Evolutionary conservation across 2,329 filamentous ascomycete species (phyloP).

Genomic region (Epicoccum nigrum): DNA sequence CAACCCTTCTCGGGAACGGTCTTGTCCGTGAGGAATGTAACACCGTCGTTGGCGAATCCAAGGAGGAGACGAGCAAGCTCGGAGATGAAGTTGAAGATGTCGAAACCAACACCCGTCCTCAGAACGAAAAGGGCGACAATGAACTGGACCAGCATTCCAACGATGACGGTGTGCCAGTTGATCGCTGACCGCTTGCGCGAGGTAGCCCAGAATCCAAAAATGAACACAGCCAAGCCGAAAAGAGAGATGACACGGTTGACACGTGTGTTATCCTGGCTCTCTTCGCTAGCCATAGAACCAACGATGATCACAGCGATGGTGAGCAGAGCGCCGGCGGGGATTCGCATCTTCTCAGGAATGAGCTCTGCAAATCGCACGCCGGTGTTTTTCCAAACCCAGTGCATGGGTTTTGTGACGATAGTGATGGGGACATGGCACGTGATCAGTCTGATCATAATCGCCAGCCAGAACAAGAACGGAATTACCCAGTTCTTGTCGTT

Average conservation of each 20-base stretch:
- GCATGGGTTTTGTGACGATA: slow-evolving; percentile 69
- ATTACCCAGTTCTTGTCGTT: slow-evolving; percentile 80
- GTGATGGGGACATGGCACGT: slow-evolving; percentile 75
- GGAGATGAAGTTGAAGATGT: slow-evolving; percentile 91
- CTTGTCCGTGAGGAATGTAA: slow-evolving; percentile 69
- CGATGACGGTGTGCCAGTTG: slow-evolving; percentile 67
- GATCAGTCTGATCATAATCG: slow-evolving; percentile 73
- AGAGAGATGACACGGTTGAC: slow-evolving; percentile 80
- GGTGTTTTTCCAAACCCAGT: slow-evolving; percentile 70
- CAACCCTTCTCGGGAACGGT: slow-evolving; percentile 56
- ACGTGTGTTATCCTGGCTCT: slow-evolving; percentile 76
- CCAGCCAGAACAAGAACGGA: slow-evolving; percentile 81
- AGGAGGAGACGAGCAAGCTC: slow-evolving; percentile 74
- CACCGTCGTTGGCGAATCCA: slow-evolving; percentile 75
- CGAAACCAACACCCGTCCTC: slow-evolving; percentile 76
- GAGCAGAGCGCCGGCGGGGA: slow-evolving; percentile 66
- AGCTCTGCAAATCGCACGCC: slow-evolving; percentile 63
- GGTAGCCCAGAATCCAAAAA: slow-evolving; percentile 70
- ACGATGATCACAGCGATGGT: slow-evolving; percentile 77
- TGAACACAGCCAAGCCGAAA: slow-evolving; percentile 76
- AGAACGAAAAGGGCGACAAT: slow-evolving; percentile 88
- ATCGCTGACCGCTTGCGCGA: slow-evolving; percentile 70
- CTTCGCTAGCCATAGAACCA: slow-evolving; percentile 75
- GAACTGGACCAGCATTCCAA: slow-evolving; percentile 88
- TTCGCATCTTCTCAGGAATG: slow-evolving; percentile 71